Evolutionary conservation across 768 basidiomycete genomes (phyloP), one percentile per base, ranked within the genome.

Genomic region (Pseudohyphozyma bogoriensis): DNA sequence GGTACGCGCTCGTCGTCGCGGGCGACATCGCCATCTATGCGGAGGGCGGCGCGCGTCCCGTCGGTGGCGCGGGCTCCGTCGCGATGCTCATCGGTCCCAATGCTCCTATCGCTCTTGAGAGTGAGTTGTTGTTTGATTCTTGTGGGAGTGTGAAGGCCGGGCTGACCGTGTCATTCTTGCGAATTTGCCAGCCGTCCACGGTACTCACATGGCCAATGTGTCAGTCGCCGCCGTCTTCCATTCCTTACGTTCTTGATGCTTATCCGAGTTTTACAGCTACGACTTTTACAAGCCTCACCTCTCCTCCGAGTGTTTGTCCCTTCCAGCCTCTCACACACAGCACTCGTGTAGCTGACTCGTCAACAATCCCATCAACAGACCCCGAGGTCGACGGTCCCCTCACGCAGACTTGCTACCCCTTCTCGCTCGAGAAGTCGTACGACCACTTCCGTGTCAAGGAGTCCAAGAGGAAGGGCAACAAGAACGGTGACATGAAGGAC

Each of bases 281-380:
- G 95, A 99, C 77, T 97, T 96, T 76, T 99, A 95, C 85, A 99
- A 99, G 79, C 95, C 95, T 51, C 85, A 89, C 69, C 83, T 97
- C 26, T 84, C 85, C 57, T 92, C 89, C 26, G 89, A 92, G 37
- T 18, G 11, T 18, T 37, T 37, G 10, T 37, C 37, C 11, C 37
- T 37, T 10, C 10, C 37, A 37, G 18, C 37, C 18, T 18, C 37
- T 37, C 37, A 37, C 37, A 37, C 37, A 10, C 18, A 10, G 37
- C 37, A 18, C n/a, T n/a, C n/a, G n/a, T n/a, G n/a, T n/a, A n/a
- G n/a, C n/a, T n/a, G n/a, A n/a, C n/a, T n/a, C n/a, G n/a, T n/a
- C n/a, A 40, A 22, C 39, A n/a, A n/a, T n/a, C n/a, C n/a, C n/a
- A n/a, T n/a, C n/a, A n/a, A n/a, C 18, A 50, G 74, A 91, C 74